Evolutionary conservation across 2,329 filamentous ascomycete genomes (phyloP), one percentile per base, ranked within the genome.

Genomic region (Colletotrichum orchidophilum): DNA sequence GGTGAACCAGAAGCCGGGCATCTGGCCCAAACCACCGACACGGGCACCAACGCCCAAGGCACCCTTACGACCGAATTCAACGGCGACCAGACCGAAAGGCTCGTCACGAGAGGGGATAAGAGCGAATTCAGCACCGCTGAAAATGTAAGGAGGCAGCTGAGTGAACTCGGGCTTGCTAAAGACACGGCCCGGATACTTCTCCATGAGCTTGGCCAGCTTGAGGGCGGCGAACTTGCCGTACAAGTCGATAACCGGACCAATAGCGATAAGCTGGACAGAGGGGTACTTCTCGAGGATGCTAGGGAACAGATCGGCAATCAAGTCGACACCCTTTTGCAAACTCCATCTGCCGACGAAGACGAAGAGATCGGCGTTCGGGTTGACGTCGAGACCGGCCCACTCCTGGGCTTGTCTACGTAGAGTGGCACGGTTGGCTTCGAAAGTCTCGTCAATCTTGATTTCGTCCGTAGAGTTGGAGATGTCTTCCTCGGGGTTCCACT

Each of bases 1-100:
- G 0, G 90, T 92, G 78, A 88, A 92, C 90, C 90, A 92, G 87
- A 90, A 92, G 27, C 91, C 91, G 24, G 91, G 91, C 90, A 92
- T 92, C 76, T 91, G 88, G n/a, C 90, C 90, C 26, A 92, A 83
- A 65, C 90, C 91, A 74, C 90, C 90, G 46, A 92, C 91, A 64
- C 90, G 85, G 46, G 90, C 88, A 55, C 90, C 91, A 66, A 92
- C 89, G 74, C 90, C 90, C 53, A 92, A 83, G 24, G 90, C 91
- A 75, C 90, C 91, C 78, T 92, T 92, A 27, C 91, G 85, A 67
- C 90, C 90, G 74, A 92, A 92, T 75, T 92, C 90, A 54, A 92
- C 90, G 33, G 90, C 91, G 6, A 93, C 91, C 33, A 92, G 81
- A 60, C 91, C 91, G 74, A 92, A 93, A 0, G 91, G 91, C 78